Evolutionary conservation across 2,329 filamentous ascomycete species (phyloP).

Genomic region (Calonectria naviculata): DNA sequence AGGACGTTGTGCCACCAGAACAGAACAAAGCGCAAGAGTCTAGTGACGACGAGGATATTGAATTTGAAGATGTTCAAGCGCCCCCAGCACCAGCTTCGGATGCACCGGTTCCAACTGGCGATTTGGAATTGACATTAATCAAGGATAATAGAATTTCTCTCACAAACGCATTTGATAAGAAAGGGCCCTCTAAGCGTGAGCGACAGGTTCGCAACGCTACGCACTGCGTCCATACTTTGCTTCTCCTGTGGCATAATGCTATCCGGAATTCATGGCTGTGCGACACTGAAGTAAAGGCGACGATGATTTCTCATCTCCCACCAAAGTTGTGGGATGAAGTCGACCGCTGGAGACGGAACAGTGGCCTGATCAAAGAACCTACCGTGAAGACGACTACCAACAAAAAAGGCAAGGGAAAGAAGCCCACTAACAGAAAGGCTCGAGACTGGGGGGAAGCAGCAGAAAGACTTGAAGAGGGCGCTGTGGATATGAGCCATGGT

Average conservation of each 20-base stretch:
- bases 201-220: slow-evolving; percentile 80
- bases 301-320: slow-evolving; percentile 79
- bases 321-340: slow-evolving; percentile 77
- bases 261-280: slow-evolving; percentile 87
- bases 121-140: slow-evolving; percentile 79
- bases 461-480: slow-evolving; percentile 74
- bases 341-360: slow-evolving; percentile 77
- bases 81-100: slow-evolving; percentile 64
- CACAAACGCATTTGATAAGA: slow-evolving; percentile 75
- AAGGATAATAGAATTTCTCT: slow-evolving; percentile 69
- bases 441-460: slow-evolving; percentile 79
- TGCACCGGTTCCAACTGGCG: slow-evolving; percentile 66
- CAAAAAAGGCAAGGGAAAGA: slow-evolving; percentile 52
- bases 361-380: slow-evolving; percentile 66
- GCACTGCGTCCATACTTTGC: slow-evolving; percentile 90
- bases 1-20: slow-evolving; percentile 54
- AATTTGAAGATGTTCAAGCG: slow-evolving; percentile 72
- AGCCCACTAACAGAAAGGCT: slow-evolving; percentile 46
- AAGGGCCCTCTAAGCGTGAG: slow-evolving; percentile 87
- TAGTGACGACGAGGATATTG: slow-evolving; percentile 58
- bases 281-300: slow-evolving; percentile 79
- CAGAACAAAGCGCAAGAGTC: slow-evolving; percentile 49
- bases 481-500: slow-evolving; percentile 81
- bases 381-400: slow-evolving; percentile 45
- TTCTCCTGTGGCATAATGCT: slow-evolving; percentile 89